Evolutionary conservation across 1,139 yeast genomes (phyloP), one percentile per base, ranked within the genome.

Genomic region (Starmera stellimalicola): DNA sequence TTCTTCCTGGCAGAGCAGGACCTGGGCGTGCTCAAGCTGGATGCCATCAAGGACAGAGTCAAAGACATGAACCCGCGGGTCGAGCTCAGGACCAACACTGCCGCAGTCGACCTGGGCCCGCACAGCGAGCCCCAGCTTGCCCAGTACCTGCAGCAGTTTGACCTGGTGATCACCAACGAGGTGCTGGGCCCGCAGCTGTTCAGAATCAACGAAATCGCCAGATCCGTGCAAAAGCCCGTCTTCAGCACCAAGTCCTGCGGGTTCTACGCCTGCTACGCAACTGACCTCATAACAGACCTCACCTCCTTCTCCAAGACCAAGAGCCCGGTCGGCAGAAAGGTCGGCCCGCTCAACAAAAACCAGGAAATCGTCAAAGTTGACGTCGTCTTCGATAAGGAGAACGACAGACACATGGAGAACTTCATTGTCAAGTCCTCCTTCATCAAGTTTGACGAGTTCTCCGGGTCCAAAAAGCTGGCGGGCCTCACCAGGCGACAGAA

Each of bases 61-160:
- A 70, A 67, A 45, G 84, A 80, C 26, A 67, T 91, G 54, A 91
- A 91, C 51, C 82, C 82, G 12, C 62, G 95, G 37, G 97, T 88
- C 16, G 62, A 65, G 4, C 51, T 80, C 16, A 45, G 60, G 2
- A 60, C 68, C 20, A 40, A 50, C 7, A 60, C 68, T 0, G 45
- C 48, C 0, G 38, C 52, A 1, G 43, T 77, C 11, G 42, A 42
- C 2, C 46, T 49, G 0, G 46, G 65, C 12, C 50, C 55, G 16
- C n/a, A n/a, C n/a, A n/a, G n/a, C n/a, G n/a, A n/a, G n/a, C n/a
- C n/a, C n/a, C n/a, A n/a, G n/a, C n/a, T n/a, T n/a, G 48, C 48
- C 2, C 57, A 51, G 1, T 81, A 69, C 55, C 72, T 77, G 44
- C 48, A 60, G n/a, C 53, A 64, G 27, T 87, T 80, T 54, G 84